Conservation (phyloP, 2,329 filamentous ascomycete genomes). For the Exophiala sp. region DNA sequence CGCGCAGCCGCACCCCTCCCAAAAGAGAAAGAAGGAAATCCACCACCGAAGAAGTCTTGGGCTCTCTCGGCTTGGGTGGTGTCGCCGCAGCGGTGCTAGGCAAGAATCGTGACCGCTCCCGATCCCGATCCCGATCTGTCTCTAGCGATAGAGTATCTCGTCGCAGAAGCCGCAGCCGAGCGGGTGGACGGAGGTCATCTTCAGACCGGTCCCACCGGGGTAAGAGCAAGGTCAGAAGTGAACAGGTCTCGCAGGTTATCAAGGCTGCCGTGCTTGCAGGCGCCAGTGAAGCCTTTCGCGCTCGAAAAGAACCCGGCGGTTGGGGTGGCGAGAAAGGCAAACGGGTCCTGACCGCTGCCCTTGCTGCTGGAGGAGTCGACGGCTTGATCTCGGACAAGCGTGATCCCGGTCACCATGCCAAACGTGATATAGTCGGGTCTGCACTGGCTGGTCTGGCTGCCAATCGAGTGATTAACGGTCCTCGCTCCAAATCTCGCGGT, state of each 20-base stretch:
- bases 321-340: slow-evolving; percentile 91
- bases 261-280: slow-evolving; percentile 86
- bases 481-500: slow-evolving; percentile 58
- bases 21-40: slow-evolving; percentile 40
- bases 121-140: slow-evolving; percentile 54
- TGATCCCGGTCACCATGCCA: slow-evolving; percentile 64
- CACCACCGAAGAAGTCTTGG: slow-evolving; percentile 46
- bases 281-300: slow-evolving; percentile 84
- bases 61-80: slow-evolving; percentile 53
- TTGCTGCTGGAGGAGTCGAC: slow-evolving; percentile 80
- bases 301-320: slow-evolving; percentile 78
- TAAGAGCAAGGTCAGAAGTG: slow-evolving; percentile 40
- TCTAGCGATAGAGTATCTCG: slow-evolving; percentile 48
- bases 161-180: slow-evolving; percentile 39
- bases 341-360: slow-evolving; percentile 79
- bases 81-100: slow-evolving; percentile 47
- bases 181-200: slow-evolving; percentile 37
- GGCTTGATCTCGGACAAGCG: slow-evolving; percentile 55
- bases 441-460: slow-evolving; percentile 83
- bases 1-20: slow-evolving; percentile 36
- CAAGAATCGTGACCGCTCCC: slow-evolving; percentile 53
- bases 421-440: slow-evolving; percentile 76
- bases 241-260: slow-evolving; percentile 75
- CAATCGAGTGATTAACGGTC: slow-evolving; percentile 78
- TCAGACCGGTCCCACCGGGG: slow-evolving; percentile 49